Evolutionary conservation across 2,329 filamentous ascomycete species (phyloP), one percentile per base, ranked within the genome.

Genomic region (Talaromyces sp.): DNA sequence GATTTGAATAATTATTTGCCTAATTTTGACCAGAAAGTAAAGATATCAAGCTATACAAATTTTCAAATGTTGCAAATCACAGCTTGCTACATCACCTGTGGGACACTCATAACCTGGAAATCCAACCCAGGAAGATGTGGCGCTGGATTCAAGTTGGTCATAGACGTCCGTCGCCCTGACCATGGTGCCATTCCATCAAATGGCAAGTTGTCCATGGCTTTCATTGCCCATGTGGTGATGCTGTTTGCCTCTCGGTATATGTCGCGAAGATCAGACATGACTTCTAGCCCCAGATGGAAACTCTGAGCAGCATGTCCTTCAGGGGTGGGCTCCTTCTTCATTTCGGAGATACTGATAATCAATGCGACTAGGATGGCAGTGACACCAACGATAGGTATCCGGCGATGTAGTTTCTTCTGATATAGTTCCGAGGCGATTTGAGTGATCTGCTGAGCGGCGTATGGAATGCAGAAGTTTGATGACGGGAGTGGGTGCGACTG

Each of bases 331-430:
- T 45, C 17, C 2, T 49, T 43, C 35, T 54, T 57, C 47, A 55
- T 51, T 33, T 57, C 49, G 2, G 52, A 48, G 14, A 60, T 52
- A 19, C 57, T 54, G 11, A 60, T 59, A 11, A 59, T 54, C 19
- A 59, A 7, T 14, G 57, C 54, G 16, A 59, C 51, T 1, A 59
- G 49, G n/a, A 57, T 59, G 0, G 51, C 54, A 7, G 57, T 59
- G 10, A 59, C 51, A 13, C 54, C 54, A 7, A 57, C 17, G 17
- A 60, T 47, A 8, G 57, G 55, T 5, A 60, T 9, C 9, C 57
- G 40, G 9, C 40, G 40, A 19, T 60, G 57, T 10, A 60, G 42
- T 4, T 40, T 40, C 9, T 43, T 44, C 10, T 52, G 39, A 24
- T 55, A 49, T 1, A 60, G 24, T 16, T 57, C 55, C 2, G 52